Conservation (phyloP, 2,329 filamentous ascomycete genomes). For the Alternaria atra region DNA sequence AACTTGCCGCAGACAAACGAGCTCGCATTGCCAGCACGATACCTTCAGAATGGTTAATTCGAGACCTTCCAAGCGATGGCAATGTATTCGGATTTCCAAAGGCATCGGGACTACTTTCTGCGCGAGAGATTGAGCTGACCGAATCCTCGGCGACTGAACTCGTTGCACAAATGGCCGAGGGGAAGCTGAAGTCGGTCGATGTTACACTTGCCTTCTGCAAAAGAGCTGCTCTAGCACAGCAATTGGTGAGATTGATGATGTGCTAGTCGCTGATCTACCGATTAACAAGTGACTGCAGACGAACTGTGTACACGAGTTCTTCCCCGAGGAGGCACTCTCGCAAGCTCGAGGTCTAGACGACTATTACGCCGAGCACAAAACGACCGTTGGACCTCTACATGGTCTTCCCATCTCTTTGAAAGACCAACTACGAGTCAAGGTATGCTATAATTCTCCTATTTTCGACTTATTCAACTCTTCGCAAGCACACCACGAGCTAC, state of each 20-base stretch:
- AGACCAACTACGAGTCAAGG: conserved; percentile 54
- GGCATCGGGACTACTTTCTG: conserved; percentile 31
- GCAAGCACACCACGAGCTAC: not conserved
- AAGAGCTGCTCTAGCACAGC: conserved; percentile 62
- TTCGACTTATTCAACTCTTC: not conserved
- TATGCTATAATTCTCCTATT: not conserved
- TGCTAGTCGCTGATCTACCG: no score
- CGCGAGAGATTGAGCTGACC: conserved; percentile 35
- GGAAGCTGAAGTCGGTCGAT: conserved; percentile 40
- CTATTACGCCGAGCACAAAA: conserved; percentile 37
- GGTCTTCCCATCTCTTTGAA: conserved; percentile 55
- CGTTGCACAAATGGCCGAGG: conserved; percentile 24
- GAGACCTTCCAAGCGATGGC: conserved; percentile 10
- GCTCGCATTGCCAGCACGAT: conserved; percentile 30
- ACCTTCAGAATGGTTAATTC: conserved; percentile 32
- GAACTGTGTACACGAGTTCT: conserved; percentile 53
- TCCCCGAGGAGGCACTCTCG: conserved; percentile 52
- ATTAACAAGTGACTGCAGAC: not conserved
- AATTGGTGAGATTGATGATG: conserved; percentile 55
- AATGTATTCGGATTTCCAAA: conserved; percentile 27
- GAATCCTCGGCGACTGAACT: conserved; percentile 35
- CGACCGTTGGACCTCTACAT: conserved; percentile 52
- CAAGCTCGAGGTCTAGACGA: conserved; percentile 50
- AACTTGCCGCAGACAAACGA: conserved; percentile 31
- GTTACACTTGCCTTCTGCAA: conserved; percentile 62